phyloP scores from a whole-genome alignment of 2,329 filamentous ascomycete genomes.

The Aspergillus fructus region DNA sequence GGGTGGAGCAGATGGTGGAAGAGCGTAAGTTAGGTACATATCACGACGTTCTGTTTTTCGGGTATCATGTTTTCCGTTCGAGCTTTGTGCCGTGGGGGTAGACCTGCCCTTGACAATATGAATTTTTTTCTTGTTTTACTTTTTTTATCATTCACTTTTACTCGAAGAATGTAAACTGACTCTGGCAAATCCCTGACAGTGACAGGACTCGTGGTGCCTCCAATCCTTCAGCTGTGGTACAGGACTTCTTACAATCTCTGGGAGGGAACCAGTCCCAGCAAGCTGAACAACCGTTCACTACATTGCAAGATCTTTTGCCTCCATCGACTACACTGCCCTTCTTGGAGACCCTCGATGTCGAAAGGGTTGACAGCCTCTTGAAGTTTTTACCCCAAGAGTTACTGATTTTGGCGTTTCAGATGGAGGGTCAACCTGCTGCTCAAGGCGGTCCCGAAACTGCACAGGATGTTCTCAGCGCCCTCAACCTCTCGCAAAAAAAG shows the following conservation, averaged over 20 bases:
- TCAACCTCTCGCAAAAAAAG: slow-evolving; percentile 76
- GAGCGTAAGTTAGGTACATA: slow-evolving; percentile 99
- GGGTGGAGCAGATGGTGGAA: slow-evolving; percentile 91
- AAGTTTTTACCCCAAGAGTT: slow-evolving; percentile 75
- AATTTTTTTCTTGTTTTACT: slow-evolving; percentile 7
- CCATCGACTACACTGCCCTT: slow-evolving; percentile 75
- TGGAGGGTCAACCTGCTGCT: slow-evolving; percentile 57
- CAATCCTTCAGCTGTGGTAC: slow-evolving; percentile 76
- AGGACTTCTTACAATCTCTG: slow-evolving; percentile 84
- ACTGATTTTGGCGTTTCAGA: slow-evolving; percentile 72
- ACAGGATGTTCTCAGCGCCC: slow-evolving; percentile 70
- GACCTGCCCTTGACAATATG: slow-evolving; percentile 7
- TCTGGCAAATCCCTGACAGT: slow-evolving; percentile 53
- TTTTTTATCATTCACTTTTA: slow-evolving; percentile 4
- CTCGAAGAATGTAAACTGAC: slow-evolving; percentile 10
- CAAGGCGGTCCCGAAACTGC: slow-evolving; percentile 69
- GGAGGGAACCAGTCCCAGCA: slow-evolving; percentile 55
- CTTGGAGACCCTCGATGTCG: slow-evolving; percentile 64
- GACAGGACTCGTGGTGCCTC: slow-evolving; percentile 61
- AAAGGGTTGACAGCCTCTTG: slow-evolving; percentile 72
- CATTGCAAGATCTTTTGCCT: slow-evolving; percentile 80
- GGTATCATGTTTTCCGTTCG: slow-evolving; percentile 7
- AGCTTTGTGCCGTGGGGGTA: slow-evolving; percentile 2
- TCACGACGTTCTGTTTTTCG: slow-evolving; percentile 33
- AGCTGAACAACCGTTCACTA: slow-evolving; percentile 70